Percentiles rank a stretch among this genome's conserved stretches.
phyloP scores from a whole-genome alignment of 2,329 filamentous ascomycete species.

The Akanthomyces dipterigenus region DNA sequence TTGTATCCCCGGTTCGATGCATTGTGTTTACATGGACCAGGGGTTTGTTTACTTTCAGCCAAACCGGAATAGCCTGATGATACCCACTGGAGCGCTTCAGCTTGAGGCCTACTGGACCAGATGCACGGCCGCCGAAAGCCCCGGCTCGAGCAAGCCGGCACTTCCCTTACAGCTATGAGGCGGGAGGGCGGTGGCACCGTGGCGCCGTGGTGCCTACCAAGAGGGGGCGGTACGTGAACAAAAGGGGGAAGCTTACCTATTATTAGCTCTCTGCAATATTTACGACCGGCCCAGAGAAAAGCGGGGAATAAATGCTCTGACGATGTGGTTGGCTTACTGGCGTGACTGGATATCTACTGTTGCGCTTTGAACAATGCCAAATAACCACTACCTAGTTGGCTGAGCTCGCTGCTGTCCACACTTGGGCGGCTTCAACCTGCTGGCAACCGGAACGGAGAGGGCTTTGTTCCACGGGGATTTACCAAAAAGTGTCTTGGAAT shows the following conservation, averaged over 20 bases:
- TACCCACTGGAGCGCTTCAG: constrained; percentile 9
- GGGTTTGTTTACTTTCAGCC: constrained; percentile 11
- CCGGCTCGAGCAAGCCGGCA: constrained; percentile 1
- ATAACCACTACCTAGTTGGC: too few relatives aligned
- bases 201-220: too few relatives aligned
- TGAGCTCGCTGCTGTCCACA: constrained; percentile 3
- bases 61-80: constrained; percentile 12
- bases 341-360: neutral
- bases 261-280: neutral
- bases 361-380: neutral
- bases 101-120: constrained; percentile 2
- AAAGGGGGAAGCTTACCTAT: neutral
- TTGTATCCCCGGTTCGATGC: constrained; percentile 4
- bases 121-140: constrained; percentile 4
- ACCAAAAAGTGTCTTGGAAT: neutral
- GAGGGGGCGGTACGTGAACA: too few relatives aligned
- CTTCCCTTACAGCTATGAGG: neutral
- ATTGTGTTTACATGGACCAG: constrained; percentile 8
- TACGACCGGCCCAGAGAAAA: constrained; percentile 1
- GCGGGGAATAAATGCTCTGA: neutral
- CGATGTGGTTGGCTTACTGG: neutral
- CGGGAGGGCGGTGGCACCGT: neutral
- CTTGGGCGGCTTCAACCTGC: neutral
- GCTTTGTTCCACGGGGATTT: neutral
- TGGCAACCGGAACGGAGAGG: neutral